phyloP scores from a whole-genome alignment of 2,329 filamentous ascomycete species.

The Penicillium sp. region DNA sequence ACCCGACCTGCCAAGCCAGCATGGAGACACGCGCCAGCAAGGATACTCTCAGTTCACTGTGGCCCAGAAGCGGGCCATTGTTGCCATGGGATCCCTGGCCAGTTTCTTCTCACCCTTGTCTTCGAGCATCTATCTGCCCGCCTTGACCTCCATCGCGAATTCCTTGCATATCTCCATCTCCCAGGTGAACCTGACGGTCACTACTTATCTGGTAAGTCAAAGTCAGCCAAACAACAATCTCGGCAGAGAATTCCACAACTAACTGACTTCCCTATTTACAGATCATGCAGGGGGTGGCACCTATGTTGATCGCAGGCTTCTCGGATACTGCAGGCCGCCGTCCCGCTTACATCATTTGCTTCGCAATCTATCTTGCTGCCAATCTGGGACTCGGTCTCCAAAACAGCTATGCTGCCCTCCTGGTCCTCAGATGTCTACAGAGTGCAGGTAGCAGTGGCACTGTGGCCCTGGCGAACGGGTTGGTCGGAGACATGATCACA shows the following conservation, averaged over 20 bases:
- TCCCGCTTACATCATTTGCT: slow-evolving; percentile 55
- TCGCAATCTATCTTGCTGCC: slow-evolving; percentile 52
- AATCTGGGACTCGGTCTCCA: slow-evolving; percentile 61
- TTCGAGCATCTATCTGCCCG: slow-evolving; percentile 36
- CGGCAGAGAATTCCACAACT: neutral
- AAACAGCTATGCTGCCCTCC: slow-evolving; percentile 46
- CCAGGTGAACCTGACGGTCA: slow-evolving; percentile 51
- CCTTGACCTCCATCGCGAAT: slow-evolving; percentile 33
- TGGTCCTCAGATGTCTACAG: slow-evolving; percentile 17
- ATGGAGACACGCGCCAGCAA: neutral
- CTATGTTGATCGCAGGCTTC: slow-evolving; percentile 56
- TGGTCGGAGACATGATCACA: slow-evolving; percentile 51
- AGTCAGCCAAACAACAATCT: neutral
- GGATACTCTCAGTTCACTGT: slow-evolving; percentile 18
- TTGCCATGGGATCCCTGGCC: slow-evolving; percentile 23
- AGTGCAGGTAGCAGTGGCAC: slow-evolving; percentile 39
- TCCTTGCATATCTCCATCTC: slow-evolving; percentile 42
- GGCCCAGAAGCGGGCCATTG: slow-evolving; percentile 21
- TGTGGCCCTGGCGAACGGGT: slow-evolving; percentile 66
- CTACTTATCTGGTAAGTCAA: slow-evolving; percentile 45
- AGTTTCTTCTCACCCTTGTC: slow-evolving; percentile 35
- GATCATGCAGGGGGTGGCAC: slow-evolving; percentile 29
- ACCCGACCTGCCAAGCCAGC: neutral
- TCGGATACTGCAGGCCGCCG: slow-evolving; percentile 58
- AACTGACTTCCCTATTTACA: neutral